Percentiles rank a stretch among this genome's conserved stretches.
These are phyloP conservation scores for Mrakia frigida DNA, from an alignment of 768 basidiomycete species.

Conservation along the genomic window DNA sequence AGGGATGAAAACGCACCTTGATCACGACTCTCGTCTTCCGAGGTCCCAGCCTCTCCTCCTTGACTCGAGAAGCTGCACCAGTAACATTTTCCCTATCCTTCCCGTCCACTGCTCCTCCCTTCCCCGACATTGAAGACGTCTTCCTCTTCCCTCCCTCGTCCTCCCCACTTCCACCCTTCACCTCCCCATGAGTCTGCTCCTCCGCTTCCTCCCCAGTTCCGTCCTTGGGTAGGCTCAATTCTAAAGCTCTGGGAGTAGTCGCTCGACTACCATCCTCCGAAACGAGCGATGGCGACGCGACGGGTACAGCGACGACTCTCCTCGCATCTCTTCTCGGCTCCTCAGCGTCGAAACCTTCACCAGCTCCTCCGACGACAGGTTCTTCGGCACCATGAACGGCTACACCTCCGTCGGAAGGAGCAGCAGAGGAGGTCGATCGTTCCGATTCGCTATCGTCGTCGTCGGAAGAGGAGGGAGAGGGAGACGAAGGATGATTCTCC, in stretches of 20 bases:
- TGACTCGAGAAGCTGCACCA: not conserved
- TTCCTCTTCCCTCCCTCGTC: not conserved
- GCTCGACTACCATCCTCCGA: not conserved
- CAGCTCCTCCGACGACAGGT: not conserved
- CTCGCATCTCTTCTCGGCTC: not conserved
- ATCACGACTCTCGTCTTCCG: slow-evolving; percentile 54
- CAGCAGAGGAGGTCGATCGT: not conserved
- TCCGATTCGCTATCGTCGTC: slow-evolving; percentile 10
- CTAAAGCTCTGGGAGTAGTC: not conserved
- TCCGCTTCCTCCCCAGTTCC: not conserved
- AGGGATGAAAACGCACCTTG: slow-evolving; percentile 43
- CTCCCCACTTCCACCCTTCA: not conserved
- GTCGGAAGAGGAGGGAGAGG: slow-evolving; percentile 9
- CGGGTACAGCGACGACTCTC: not conserved
- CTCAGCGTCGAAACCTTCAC: not conserved
- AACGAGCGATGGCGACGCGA: not conserved
- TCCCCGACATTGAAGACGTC: no score
- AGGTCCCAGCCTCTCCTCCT: slow-evolving; percentile 9
- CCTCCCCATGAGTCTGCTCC: not conserved
- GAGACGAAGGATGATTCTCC: not conserved
- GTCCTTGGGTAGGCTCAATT: not conserved
- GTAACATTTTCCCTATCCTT: not conserved
- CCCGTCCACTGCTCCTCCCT: not conserved
- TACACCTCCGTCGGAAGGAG: not conserved
- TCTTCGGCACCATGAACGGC: not conserved